phyloP scores from a whole-genome alignment of 2,329 filamentous ascomycete species.

The Cadophora sp. region DNA sequence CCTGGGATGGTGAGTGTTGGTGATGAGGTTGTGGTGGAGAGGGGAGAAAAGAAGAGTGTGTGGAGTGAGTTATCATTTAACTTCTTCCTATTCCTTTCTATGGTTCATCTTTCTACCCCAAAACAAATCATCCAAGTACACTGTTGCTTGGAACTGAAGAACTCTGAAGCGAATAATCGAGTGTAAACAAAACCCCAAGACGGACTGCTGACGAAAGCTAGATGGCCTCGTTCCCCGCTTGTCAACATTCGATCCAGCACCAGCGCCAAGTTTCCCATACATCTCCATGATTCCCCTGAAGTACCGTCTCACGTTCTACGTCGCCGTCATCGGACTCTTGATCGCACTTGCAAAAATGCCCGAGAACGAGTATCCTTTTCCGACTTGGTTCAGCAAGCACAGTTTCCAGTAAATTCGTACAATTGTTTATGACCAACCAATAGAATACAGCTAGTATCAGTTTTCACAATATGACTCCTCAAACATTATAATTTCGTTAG shows the following conservation, averaged over 20 bases:
- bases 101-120: too few relatives aligned
- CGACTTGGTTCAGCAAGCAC: neutral
- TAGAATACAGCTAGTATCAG: neutral
- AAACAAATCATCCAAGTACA: too few relatives aligned
- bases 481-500: too few relatives aligned
- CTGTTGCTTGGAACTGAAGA: too few relatives aligned
- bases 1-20: slow-evolving; percentile 49
- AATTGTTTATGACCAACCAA: too few relatives aligned
- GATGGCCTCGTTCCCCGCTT: slow-evolving; percentile 22
- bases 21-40: slow-evolving; percentile 53
- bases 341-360: neutral
- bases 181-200: neutral
- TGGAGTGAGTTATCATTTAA: slow-evolving; percentile 50
- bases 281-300: neutral
- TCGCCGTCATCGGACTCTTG: neutral
- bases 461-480: too few relatives aligned
- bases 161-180: neutral
- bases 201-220: neutral
- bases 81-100: neutral
- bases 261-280: neutral
- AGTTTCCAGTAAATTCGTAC: neutral
- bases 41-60: slow-evolving; percentile 49
- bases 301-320: neutral
- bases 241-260: slow-evolving; percentile 14
- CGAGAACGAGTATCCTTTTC: neutral